A percentile compares a stretch with the other conserved stretches of the same genome.
Evolutionary conservation across 2,329 filamentous ascomycete species (phyloP).

Genomic region (Saccharata proteae): DNA sequence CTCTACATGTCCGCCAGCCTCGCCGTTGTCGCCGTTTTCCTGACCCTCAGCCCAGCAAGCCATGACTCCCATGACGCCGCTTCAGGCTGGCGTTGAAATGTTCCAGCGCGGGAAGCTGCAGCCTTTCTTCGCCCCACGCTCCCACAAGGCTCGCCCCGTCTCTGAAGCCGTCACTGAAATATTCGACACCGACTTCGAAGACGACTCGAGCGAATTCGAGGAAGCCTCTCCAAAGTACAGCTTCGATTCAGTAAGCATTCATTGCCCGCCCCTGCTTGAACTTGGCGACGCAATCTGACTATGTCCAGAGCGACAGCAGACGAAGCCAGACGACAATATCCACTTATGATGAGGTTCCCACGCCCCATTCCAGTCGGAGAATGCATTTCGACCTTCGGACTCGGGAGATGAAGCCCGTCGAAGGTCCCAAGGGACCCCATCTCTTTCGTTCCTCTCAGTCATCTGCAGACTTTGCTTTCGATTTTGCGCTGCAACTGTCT

Average conservation of each 20-base stretch:
- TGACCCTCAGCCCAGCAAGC: conserved; percentile 25
- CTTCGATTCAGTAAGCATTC: conserved; percentile 55
- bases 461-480: conserved; percentile 39
- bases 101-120: conserved; percentile 36
- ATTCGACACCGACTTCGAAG: conserved; percentile 64
- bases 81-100: conserved; percentile 34
- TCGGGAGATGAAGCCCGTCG: conserved; percentile 51
- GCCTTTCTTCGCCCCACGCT: conserved; percentile 50
- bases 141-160: conserved; percentile 42
- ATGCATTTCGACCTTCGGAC: conserved; percentile 45
- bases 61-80: conserved; percentile 33
- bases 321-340: conserved; percentile 78
- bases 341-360: conserved; percentile 72
- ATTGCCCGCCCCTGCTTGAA: conserved; percentile 1
- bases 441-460: conserved; percentile 64
- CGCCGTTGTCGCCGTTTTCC: too few species aligned
- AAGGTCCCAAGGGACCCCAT: conserved; percentile 76
- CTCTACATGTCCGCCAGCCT: too few species aligned
- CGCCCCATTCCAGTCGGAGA: conserved; percentile 56
- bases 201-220: conserved; percentile 45
- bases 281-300: conserved; percentile 14
- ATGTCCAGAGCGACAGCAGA: conserved; percentile 41
- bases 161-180: conserved; percentile 69
- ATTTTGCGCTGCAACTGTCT: conserved; percentile 53
- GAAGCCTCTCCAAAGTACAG: conserved; percentile 49